Evolutionary conservation across 805 yeast species (phyloP).

Genomic region (Ogataea ganodermae): DNA sequence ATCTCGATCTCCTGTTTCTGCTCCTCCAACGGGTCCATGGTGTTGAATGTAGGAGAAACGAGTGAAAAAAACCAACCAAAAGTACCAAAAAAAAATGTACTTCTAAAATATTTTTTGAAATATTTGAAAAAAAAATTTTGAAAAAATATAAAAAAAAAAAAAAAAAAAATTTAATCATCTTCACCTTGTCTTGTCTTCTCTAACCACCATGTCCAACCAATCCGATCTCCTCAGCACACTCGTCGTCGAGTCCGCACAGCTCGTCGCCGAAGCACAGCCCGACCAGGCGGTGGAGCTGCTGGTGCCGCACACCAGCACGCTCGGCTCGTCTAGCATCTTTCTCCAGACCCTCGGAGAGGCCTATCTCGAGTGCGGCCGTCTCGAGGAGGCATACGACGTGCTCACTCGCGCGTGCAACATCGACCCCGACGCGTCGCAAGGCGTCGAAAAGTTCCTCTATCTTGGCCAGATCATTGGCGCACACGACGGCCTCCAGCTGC

Average conservation of each 20-base stretch:
- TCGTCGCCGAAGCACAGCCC: conserved; percentile 50
- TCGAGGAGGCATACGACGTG: conserved; percentile 73
- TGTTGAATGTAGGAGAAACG: not conserved
- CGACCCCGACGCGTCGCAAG: conserved; percentile 65
- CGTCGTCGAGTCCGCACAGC: conserved; percentile 33
- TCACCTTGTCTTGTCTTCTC: too few species aligned
- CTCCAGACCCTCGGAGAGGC: conserved; percentile 72
- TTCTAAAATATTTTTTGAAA: not conserved
- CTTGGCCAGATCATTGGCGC: conserved; percentile 93
- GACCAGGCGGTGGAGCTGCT: conserved; percentile 54
- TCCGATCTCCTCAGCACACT: conserved; percentile 7
- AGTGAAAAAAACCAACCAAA: not conserved
- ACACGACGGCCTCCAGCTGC: conserved; percentile 60
- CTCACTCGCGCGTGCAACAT: conserved; percentile 61
- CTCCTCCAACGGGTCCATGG: conserved; percentile 79
- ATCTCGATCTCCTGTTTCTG: conserved; percentile 90
- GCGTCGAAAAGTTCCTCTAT: conserved; percentile 83
- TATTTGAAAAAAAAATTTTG: not conserved
- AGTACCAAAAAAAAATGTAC: too few species aligned
- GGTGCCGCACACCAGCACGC: conserved; percentile 38
- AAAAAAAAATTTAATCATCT: too few species aligned
- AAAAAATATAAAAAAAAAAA: too few species aligned
- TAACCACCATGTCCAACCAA: not conserved
- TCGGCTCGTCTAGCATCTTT: conserved; percentile 43
- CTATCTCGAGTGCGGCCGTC: conserved; percentile 74